These are phyloP conservation scores for Acanthamoeba polyphaga DNA, from an alignment of 208 protist species.

Conservation along the genomic window DNA sequence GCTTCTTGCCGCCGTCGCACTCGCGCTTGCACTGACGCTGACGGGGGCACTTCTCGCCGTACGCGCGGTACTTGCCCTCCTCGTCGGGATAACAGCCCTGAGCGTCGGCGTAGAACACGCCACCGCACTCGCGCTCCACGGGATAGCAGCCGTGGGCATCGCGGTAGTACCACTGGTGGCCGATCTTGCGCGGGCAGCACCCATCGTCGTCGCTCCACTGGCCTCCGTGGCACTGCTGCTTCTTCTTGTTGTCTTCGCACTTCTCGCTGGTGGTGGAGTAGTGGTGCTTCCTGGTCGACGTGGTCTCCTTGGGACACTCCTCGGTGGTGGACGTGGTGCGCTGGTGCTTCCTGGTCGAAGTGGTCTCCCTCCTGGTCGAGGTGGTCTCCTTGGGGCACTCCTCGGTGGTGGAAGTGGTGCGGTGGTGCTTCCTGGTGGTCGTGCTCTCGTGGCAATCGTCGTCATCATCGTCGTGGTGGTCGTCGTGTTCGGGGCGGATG, in stretches of 20 bases:
- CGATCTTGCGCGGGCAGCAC: slow-evolving; percentile 8
- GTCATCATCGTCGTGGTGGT: no score
- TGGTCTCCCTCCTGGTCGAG: no score
- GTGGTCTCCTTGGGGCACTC: not conserved
- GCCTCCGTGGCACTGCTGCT: not conserved
- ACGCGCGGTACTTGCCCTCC: not conserved
- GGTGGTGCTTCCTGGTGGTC: not conserved
- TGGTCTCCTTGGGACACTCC: not conserved
- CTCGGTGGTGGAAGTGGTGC: not conserved
- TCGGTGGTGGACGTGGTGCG: no score
- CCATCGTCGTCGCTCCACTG: not conserved
- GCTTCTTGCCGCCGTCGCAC: not conserved
- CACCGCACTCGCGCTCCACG: not conserved
- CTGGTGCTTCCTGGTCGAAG: no score
- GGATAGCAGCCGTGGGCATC: not conserved
- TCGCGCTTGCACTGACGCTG: not conserved
- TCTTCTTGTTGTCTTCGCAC: not conserved
- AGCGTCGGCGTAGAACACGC: not conserved
- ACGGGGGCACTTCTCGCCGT: not conserved
- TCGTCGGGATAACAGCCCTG: not conserved
- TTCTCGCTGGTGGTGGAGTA: not conserved
- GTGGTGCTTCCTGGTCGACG: not conserved
- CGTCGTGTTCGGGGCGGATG: not conserved
- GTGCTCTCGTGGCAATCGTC: not conserved
- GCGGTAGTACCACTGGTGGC: not conserved